Conservation (phyloP, 73 alveolate species). For the Stentor roeselii region DNA sequence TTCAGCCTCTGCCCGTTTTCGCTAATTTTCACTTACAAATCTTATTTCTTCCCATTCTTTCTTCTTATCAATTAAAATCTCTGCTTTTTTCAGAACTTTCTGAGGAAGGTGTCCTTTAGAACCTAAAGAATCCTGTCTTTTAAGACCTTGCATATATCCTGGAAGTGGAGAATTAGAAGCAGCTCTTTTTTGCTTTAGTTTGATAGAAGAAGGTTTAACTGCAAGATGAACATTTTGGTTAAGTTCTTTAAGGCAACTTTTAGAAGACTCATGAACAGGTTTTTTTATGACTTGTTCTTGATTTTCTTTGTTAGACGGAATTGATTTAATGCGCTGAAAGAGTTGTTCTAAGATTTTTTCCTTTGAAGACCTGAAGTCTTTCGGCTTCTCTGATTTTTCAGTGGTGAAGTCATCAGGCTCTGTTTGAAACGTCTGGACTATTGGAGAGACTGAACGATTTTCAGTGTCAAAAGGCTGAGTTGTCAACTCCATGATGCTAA, state of each 20-base stretch:
- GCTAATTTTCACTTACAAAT: too few species aligned
- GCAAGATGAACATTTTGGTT: not conserved
- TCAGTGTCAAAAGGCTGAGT: not conserved
- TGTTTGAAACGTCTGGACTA: too few species aligned
- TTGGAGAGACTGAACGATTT: not conserved
- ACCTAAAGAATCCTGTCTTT: not conserved
- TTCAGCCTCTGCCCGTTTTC: not conserved
- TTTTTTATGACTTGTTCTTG: too few species aligned
- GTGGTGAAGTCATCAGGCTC: too few species aligned
- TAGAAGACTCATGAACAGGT: not conserved
- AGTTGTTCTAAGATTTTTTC: not conserved
- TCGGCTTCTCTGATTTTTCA: not conserved
- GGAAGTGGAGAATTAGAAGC: not conserved
- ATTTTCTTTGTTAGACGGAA: not conserved
- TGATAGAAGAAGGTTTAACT: not conserved
- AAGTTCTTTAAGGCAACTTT: not conserved
- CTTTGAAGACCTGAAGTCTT: not conserved
- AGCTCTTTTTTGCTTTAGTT: not conserved
- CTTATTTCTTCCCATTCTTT: constrained; percentile 6
- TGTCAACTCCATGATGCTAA: not conserved
- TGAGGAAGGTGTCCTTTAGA: not conserved
- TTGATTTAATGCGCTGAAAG: too few species aligned
- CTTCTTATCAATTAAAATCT: not conserved
- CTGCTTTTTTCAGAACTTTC: not conserved
- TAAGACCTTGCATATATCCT: not conserved